Conservation (phyloP, 192 early-diverging fungal genomes). For the Powellomyces hirtus region DNA sequence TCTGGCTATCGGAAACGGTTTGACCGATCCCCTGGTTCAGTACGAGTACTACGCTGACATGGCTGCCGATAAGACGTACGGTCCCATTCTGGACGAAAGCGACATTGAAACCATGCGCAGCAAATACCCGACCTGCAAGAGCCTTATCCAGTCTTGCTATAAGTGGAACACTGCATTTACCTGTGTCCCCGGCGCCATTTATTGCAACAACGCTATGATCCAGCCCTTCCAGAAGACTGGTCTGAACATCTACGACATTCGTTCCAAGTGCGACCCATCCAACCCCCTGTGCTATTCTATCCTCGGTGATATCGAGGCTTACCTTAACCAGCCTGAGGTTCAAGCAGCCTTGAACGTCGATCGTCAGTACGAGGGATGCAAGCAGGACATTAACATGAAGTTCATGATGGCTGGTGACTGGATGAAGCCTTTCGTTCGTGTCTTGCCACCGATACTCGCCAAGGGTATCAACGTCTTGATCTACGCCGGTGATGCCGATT, state of each 20-base stretch:
- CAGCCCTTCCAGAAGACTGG: conserved; percentile 76
- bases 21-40: conserved; percentile 85
- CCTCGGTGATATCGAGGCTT: conserved; percentile 73
- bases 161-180: conserved; percentile 70
- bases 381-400: conserved; percentile 72
- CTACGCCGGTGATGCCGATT: conserved; percentile 93
- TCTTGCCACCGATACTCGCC: conserved; percentile 62
- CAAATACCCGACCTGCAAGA: conserved; percentile 71
- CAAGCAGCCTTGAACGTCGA: conserved; percentile 74
- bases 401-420: conserved; percentile 86
- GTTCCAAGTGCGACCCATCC: conserved; percentile 74
- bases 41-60: conserved; percentile 78
- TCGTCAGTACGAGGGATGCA: conserved; percentile 75
- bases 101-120: conserved; percentile 75
- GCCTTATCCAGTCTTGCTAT: conserved; percentile 81
- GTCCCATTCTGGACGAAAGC: conserved; percentile 70
- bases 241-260: conserved; percentile 92
- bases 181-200: conserved; percentile 78
- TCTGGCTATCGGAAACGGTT: conserved; percentile 88
- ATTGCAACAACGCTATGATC: conserved; percentile 85
- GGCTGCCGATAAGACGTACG: conserved; percentile 46
- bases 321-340: conserved; percentile 75
- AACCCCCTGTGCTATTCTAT: conserved; percentile 81
- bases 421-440: conserved; percentile 77
- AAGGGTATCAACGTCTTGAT: conserved; percentile 80